Evolutionary conservation across 2,329 filamentous ascomycete species (phyloP).

Genomic region (Beauveria sp.): DNA sequence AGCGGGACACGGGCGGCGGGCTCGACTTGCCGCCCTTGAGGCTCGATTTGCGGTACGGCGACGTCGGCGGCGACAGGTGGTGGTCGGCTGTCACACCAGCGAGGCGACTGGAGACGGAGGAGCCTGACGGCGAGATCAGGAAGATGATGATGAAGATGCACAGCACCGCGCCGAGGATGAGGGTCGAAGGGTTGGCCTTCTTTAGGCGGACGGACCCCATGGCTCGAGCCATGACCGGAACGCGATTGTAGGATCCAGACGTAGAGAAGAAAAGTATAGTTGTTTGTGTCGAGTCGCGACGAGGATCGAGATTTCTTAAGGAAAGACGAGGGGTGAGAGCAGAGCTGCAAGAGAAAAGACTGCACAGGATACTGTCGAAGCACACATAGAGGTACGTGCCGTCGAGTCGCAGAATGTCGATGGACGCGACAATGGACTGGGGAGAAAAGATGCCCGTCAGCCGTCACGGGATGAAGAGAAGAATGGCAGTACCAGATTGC

Average conservation of each 20-base stretch:
- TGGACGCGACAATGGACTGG: background rate
- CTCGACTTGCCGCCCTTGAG: slow-evolving; percentile 23
- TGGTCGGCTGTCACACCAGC: slow-evolving; percentile 38
- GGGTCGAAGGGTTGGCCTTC: slow-evolving; percentile 69
- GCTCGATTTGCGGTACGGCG: slow-evolving; percentile 34
- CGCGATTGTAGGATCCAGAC: background rate
- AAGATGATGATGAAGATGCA: slow-evolving; percentile 65
- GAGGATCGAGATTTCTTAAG: background rate
- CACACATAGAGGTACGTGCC: background rate
- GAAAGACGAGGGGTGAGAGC: background rate
- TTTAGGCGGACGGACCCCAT: slow-evolving; percentile 65
- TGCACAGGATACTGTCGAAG: background rate
- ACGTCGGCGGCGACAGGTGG: slow-evolving; percentile 35
- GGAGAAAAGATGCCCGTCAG: background rate
- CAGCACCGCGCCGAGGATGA: slow-evolving; percentile 63
- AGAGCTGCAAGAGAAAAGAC: background rate
- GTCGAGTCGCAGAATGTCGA: background rate
- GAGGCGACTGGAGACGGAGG: slow-evolving; percentile 35
- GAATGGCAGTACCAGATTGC: background rate
- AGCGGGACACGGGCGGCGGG: slow-evolving; percentile 82
- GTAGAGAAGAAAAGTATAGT: background rate
- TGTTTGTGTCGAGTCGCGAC: background rate
- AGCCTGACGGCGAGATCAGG: slow-evolving; percentile 46
- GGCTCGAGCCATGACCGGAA: slow-evolving; percentile 43
- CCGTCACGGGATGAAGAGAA: background rate